These are phyloP conservation scores for Cokeromyces recurvatus DNA, from an alignment of 371 early-diverging fungal species.

Conservation along the genomic window DNA sequence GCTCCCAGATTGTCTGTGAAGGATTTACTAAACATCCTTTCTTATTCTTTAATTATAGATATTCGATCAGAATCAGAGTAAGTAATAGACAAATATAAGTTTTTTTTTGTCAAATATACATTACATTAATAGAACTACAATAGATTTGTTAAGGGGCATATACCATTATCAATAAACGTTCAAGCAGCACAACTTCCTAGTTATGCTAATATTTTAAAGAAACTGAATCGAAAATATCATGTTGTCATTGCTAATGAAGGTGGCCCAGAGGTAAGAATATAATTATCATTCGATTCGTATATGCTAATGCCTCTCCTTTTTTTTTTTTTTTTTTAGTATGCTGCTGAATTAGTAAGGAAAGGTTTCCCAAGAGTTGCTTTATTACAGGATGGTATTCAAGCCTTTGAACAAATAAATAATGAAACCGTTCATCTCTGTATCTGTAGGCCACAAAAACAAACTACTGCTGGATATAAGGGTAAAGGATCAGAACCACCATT, in stretches of 20 bases:
- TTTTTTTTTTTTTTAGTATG: conserved; percentile 28
- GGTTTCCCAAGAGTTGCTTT: conserved; percentile 48
- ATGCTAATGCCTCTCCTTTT: no score
- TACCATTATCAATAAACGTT: conserved; percentile 56
- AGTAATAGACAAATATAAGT: conserved; percentile 9
- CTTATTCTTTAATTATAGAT: conserved; percentile 55
- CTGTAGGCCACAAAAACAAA: conserved; percentile 46
- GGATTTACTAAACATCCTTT: conserved; percentile 48
- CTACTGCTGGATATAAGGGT: conserved; percentile 38
- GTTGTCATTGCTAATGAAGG: conserved; percentile 47
- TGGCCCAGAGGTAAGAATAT: conserved; percentile 52
- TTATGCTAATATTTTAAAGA: conserved; percentile 44
- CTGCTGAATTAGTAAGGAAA: conserved; percentile 44
- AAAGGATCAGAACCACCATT: conserved; percentile 51
- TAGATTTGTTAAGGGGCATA: conserved; percentile 56
- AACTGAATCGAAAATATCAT: conserved; percentile 56
- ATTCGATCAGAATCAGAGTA: conserved; percentile 59
- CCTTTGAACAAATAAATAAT: conserved; percentile 26
- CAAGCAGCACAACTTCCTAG: conserved; percentile 40
- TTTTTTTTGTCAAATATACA: no score
- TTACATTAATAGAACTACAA: no score
- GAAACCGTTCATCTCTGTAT: conserved; percentile 19
- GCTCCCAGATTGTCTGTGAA: conserved; percentile 52
- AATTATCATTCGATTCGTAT: no score
- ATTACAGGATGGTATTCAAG: conserved; percentile 57